These are phyloP conservation scores for Dendrothele bispora DNA, from an alignment of 768 basidiomycete genomes.

Conservation along the genomic window DNA sequence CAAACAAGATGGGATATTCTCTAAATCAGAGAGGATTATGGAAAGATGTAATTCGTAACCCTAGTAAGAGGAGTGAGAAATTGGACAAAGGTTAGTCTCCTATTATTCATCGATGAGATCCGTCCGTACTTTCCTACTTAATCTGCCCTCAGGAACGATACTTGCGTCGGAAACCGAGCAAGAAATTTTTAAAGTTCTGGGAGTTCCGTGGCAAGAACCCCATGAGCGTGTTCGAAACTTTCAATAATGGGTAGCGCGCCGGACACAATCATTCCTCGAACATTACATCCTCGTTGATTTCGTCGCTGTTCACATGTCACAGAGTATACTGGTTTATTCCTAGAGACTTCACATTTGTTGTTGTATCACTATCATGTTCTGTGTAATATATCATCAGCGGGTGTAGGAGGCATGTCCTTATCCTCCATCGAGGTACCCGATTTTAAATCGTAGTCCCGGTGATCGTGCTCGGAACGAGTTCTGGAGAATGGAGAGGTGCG, in stretches of 20 bases:
- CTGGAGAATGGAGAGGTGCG: neutral
- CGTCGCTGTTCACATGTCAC: neutral
- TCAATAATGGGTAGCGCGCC: neutral
- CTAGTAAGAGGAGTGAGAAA: conserved; percentile 59
- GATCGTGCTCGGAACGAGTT: neutral
- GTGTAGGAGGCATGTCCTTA: too few species aligned
- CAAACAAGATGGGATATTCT: conserved; percentile 75
- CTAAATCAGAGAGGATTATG: conserved; percentile 88
- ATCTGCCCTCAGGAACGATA: conserved; percentile 47
- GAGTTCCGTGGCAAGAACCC: conserved; percentile 82
- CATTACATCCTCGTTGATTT: neutral
- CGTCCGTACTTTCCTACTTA: neutral
- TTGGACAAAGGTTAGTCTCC: conserved; percentile 51
- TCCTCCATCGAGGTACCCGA: too few species aligned
- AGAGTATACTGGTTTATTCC: too few species aligned
- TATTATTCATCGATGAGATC: conserved; percentile 1
- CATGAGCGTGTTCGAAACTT: conserved; percentile 59
- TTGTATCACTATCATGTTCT: neutral
- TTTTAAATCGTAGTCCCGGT: too few species aligned
- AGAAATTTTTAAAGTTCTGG: conserved; percentile 80
- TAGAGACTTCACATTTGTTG: too few species aligned
- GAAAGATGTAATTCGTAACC: conserved; percentile 69
- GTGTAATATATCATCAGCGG: too few species aligned
- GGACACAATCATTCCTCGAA: neutral
- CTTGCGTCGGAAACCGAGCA: conserved; percentile 84